Percentiles rank a stretch among this genome's conserved stretches.
Conservation (phyloP, 2,329 filamentous ascomycete species). For the Thermoascus crustaceus region DNA sequence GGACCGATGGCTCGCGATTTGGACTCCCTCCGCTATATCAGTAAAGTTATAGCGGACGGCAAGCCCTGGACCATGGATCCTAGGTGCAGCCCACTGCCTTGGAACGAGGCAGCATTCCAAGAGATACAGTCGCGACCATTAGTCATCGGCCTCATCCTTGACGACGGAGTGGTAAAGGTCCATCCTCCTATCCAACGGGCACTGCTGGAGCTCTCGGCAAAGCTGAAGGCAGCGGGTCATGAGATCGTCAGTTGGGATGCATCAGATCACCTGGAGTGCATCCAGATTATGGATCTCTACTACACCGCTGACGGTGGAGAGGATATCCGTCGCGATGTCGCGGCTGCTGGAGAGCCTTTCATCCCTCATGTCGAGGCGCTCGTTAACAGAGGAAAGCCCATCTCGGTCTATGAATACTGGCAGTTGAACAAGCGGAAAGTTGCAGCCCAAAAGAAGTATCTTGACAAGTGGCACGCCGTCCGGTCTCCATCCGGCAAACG, state of each 20-base stretch:
- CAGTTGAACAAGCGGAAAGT: slow-evolving; percentile 55
- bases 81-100: slow-evolving; percentile 45
- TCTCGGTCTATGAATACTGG: slow-evolving; percentile 60
- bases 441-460: slow-evolving; percentile 46
- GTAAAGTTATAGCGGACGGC: slow-evolving; percentile 39
- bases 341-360: slow-evolving; percentile 50
- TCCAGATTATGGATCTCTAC: slow-evolving; percentile 52
- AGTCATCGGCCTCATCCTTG: slow-evolving; percentile 42
- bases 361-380: slow-evolving; percentile 52
- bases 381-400: slow-evolving; percentile 44
- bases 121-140: slow-evolving; percentile 37
- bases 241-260: slow-evolving; percentile 48
- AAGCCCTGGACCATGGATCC: slow-evolving; percentile 50
- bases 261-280: slow-evolving; percentile 46
- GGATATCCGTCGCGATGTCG: slow-evolving; percentile 50
- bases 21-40: slow-evolving; percentile 41
- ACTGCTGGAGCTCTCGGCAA: slow-evolving; percentile 26
- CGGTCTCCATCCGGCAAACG: slow-evolving; percentile 38
- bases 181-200: slow-evolving; percentile 48
- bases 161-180: slow-evolving; percentile 48
- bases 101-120: slow-evolving; percentile 42
- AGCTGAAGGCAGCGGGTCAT: slow-evolving; percentile 43
- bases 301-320: slow-evolving; percentile 57
- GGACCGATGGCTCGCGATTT: slow-evolving; percentile 51
- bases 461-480: slow-evolving; percentile 50